Evolutionary conservation across 352 stramenopile species (phyloP).

Genomic region (Pythium volutum): DNA sequence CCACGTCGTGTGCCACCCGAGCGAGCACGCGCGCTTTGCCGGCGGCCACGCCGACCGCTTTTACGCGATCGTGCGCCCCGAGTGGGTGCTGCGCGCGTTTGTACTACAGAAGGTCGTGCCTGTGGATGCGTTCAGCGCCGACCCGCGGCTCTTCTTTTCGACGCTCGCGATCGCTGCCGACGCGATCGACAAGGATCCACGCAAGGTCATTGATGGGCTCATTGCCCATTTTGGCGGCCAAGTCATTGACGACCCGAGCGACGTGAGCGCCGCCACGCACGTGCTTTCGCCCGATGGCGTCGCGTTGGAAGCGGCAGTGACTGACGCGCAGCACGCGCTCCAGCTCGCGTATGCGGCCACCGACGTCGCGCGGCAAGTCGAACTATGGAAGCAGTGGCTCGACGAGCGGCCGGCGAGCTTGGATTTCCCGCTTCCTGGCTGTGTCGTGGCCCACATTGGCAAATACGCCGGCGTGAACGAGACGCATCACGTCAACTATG

Average conservation of each 20-base stretch:
- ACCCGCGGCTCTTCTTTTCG: slow-evolving; percentile 74
- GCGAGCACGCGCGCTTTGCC: slow-evolving; percentile 48
- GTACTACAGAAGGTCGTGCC: slow-evolving; percentile 59
- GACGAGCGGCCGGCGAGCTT: slow-evolving; percentile 26
- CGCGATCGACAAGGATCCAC: slow-evolving; percentile 72
- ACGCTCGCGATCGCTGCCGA: slow-evolving; percentile 68
- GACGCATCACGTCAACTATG: slow-evolving; percentile 69
- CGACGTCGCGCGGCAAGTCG: slow-evolving; percentile 37
- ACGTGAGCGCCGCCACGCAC: slow-evolving; percentile 58
- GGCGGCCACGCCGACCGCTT: slow-evolving; percentile 58
- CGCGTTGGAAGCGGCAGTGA: slow-evolving; percentile 17
- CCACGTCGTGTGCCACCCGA: slow-evolving; percentile 71
- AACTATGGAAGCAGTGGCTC: slow-evolving; percentile 47
- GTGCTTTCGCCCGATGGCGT: slow-evolving; percentile 61
- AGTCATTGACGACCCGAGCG: slow-evolving; percentile 50
- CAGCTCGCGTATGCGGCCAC: slow-evolving; percentile 44
- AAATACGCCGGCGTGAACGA: slow-evolving; percentile 42
- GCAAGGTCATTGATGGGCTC: slow-evolving; percentile 76
- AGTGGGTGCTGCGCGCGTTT: slow-evolving; percentile 80
- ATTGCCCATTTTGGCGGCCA: slow-evolving; percentile 82
- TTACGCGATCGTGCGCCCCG: slow-evolving; percentile 66
- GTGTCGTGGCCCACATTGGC: slow-evolving; percentile 54
- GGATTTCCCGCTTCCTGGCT: slow-evolving; percentile 54
- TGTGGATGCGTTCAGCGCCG: slow-evolving; percentile 71
- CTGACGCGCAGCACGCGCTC: slow-evolving; percentile 37